These are phyloP conservation scores for Nicotiana otophora DNA, from an alignment of 257 asterid species.

Conservation along the genomic window DNA sequence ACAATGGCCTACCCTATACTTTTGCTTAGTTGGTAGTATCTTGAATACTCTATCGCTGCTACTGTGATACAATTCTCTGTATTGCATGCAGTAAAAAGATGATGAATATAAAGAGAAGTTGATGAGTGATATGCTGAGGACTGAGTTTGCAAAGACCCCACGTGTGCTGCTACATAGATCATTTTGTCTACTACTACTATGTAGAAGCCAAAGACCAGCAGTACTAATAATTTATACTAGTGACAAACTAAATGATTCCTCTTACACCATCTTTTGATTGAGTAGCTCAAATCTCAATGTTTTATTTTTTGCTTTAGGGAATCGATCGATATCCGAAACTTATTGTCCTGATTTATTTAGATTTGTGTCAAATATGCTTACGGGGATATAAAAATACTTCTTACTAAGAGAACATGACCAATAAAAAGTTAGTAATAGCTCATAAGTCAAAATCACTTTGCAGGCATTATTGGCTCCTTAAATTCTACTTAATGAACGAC, in stretches of 20 bases:
- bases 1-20: background rate
- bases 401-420: too few relatives aligned
- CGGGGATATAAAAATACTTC: too few relatives aligned
- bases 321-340: too few relatives aligned
- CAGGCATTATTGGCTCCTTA: background rate
- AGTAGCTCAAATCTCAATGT: background rate
- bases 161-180: background rate
- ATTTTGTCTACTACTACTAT: background rate
- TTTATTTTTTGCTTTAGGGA: too few relatives aligned
- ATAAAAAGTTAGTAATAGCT: background rate
- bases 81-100: background rate
- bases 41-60: background rate
- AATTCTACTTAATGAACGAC: background rate
- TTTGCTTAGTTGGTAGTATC: background rate
- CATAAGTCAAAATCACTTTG: background rate
- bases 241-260: background rate
- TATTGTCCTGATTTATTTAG: too few relatives aligned
- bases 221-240: background rate
- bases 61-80: background rate
- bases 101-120: background rate
- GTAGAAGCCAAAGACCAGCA: background rate
- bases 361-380: too few relatives aligned
- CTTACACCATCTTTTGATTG: background rate
- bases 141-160: background rate
- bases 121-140: background rate